Base-by-base conservation (phyloP, 371 early-diverging fungal species). In the Lichtheimia hyalospora region DNA sequence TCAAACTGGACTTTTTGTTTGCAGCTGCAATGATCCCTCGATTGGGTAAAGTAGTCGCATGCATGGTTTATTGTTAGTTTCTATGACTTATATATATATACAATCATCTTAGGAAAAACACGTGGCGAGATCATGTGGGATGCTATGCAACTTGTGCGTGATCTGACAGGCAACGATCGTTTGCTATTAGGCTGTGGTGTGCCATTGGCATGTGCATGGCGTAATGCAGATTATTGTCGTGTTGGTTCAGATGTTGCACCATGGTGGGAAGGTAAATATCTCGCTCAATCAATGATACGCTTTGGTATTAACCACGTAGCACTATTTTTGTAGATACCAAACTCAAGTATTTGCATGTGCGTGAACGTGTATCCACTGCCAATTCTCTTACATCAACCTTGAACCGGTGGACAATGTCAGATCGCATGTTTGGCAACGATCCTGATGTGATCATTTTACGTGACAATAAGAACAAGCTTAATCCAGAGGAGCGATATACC, bases 101-200 rank as follows among this genome's bases (percentile, higher is more conserved):
- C 68, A n/a, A n/a, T n/a, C n/a, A n/a, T 79, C 10, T 57, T 69
- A 28, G 81, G 82, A 49, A 54, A 54, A 54, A 71, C 82, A 4
- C 75, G 83, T 12, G 83, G 82, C 24, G 79, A 85, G 58, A 78
- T 82, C 55, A 83, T 83, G 85, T 82, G 77, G 73, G 85, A 85
- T 51, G 79, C 83, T 1, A 76, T 83, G 79, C 77, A 74, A 6
- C 62, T 83, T 41, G 62, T 83, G 14, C 83, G 83, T n/a, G 74
- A 74, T 44, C 57, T 82, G 50, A 74, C 70, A 1, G 82, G 83
- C 6, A 70, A 79, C 5, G 75, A 80, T 3, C 77, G 74, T 27
- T 56, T 82, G 15, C 67, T 85, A 7, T 61, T 85, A 14, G 85
- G 83, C 3, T 85, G 85, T 57, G 85, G 85, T 34, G 82, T 79